A percentile compares a stretch with the other conserved stretches of the same genome.
Evolutionary conservation across 1,139 yeast species (phyloP).

Genomic region (Eremothecium cymbalariae): DNA sequence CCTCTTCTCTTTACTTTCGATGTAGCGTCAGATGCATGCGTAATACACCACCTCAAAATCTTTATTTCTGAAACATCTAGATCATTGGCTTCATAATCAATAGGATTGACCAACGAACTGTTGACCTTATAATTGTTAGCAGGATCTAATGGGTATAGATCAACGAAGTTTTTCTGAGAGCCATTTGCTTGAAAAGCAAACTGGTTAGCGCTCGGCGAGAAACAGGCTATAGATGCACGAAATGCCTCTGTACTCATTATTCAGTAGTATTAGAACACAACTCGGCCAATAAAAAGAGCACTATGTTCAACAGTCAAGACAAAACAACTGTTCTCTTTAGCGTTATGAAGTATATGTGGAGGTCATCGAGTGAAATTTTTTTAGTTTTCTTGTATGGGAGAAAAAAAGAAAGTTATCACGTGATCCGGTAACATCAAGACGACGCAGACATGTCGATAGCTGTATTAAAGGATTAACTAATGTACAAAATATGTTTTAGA

Average conservation of each 20-base stretch:
- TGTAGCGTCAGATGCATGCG: constrained; percentile 8
- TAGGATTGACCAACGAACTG: constrained; percentile 26
- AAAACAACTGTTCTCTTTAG: no score
- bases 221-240: constrained; percentile 28
- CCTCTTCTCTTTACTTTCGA: constrained; percentile 19
- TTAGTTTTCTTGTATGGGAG: no score
- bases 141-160: constrained; percentile 29
- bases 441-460: neutral
- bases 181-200: constrained; percentile 30
- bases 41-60: constrained; percentile 26
- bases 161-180: constrained; percentile 26
- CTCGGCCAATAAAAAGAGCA: no score
- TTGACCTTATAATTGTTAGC: constrained; percentile 22
- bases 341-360: no score
- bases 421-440: neutral
- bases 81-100: constrained; percentile 30
- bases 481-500: neutral
- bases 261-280: no score
- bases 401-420: constrained; percentile 1
- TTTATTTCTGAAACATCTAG: constrained; percentile 21
- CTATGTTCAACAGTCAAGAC: no score
- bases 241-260: no score
- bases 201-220: constrained; percentile 25
- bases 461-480: neutral
- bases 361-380: no score